phyloP scores from a whole-genome alignment of 148 eudicot species.

The Selenicereus undatus region DNA sequence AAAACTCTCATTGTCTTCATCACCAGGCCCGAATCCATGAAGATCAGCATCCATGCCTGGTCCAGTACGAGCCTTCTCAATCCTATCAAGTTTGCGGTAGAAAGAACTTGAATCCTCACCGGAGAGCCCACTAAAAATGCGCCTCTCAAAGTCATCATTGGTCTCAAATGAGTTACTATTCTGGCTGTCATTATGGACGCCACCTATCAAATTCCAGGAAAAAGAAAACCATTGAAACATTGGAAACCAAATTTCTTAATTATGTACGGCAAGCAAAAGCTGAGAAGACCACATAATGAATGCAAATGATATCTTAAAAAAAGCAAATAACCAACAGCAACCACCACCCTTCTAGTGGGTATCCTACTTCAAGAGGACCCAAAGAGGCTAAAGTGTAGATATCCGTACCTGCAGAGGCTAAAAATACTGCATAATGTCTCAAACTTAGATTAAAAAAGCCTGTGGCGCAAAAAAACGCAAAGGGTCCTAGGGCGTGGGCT shows the following conservation, averaged over 20 bases:
- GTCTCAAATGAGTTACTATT: slow-evolving; percentile 36
- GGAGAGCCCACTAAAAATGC: slow-evolving; percentile 42
- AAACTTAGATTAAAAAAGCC: too few relatives aligned
- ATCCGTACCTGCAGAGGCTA: not conserved
- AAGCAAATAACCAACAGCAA: not conserved
- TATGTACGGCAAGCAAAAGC: not conserved
- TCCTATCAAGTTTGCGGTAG: slow-evolving; percentile 40
- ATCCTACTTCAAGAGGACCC: not conserved
- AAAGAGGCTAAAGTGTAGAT: not conserved
- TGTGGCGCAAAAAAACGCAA: too few relatives aligned
- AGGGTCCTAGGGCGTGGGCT: too few relatives aligned
- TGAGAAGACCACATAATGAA: not conserved
- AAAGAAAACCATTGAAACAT: slow-evolving; percentile 12
- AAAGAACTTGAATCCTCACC: slow-evolving; percentile 35
- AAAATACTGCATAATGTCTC: not conserved
- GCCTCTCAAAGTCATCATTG: slow-evolving; percentile 47
- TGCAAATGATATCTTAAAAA: not conserved
- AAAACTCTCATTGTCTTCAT: slow-evolving; percentile 46
- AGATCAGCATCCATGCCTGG: slow-evolving; percentile 28
- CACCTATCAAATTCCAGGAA: slow-evolving; percentile 27
- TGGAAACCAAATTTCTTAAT: not conserved
- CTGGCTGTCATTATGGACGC: slow-evolving; percentile 22
- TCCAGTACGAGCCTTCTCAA: slow-evolving; percentile 35
- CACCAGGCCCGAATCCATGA: slow-evolving; percentile 20
- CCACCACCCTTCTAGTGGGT: not conserved